Evolutionary conservation across 768 basidiomycete genomes (phyloP).

Genomic region (Rhizopogon salebrosus): DNA sequence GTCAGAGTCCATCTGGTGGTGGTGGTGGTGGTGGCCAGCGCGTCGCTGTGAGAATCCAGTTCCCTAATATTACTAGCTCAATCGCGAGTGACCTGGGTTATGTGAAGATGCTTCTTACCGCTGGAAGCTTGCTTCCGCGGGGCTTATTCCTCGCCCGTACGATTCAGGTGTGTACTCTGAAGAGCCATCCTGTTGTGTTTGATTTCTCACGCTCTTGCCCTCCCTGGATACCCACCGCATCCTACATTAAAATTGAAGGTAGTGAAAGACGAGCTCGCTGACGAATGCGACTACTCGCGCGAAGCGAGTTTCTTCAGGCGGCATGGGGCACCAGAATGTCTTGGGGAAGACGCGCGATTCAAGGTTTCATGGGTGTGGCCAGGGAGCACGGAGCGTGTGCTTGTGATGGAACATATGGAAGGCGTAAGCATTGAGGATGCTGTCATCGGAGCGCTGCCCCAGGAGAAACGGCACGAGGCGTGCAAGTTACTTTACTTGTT

Average conservation of each 20-base stretch:
- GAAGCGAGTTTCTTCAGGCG: slow-evolving; percentile 69
- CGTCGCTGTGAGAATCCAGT: too few species aligned
- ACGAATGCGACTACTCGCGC: slow-evolving; percentile 87
- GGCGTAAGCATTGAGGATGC: slow-evolving; percentile 78
- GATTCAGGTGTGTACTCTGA: slow-evolving; percentile 46
- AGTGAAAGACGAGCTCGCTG: slow-evolving; percentile 83
- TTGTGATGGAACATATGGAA: slow-evolving; percentile 84
- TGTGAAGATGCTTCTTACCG: slow-evolving; percentile 74
- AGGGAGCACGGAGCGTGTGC: too few species aligned
- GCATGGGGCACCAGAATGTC: slow-evolving; percentile 47
- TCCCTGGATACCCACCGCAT: background rate
- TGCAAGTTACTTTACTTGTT: slow-evolving; percentile 6
- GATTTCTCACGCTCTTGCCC: background rate
- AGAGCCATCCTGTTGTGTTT: background rate
- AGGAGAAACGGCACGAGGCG: slow-evolving; percentile 71
- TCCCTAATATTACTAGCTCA: too few species aligned
- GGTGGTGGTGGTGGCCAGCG: slow-evolving; percentile 39
- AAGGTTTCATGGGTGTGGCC: slow-evolving; percentile 86
- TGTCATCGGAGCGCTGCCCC: slow-evolving; percentile 46
- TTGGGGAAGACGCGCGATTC: slow-evolving; percentile 63
- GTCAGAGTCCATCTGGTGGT: slow-evolving; percentile 52
- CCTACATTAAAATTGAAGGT: too few species aligned
- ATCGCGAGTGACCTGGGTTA: too few species aligned
- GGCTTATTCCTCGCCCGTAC: slow-evolving; percentile 90
- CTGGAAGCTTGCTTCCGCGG: slow-evolving; percentile 75